Conservation (phyloP, 2,329 filamentous ascomycete species). For the Aspergillus niger region DNA sequence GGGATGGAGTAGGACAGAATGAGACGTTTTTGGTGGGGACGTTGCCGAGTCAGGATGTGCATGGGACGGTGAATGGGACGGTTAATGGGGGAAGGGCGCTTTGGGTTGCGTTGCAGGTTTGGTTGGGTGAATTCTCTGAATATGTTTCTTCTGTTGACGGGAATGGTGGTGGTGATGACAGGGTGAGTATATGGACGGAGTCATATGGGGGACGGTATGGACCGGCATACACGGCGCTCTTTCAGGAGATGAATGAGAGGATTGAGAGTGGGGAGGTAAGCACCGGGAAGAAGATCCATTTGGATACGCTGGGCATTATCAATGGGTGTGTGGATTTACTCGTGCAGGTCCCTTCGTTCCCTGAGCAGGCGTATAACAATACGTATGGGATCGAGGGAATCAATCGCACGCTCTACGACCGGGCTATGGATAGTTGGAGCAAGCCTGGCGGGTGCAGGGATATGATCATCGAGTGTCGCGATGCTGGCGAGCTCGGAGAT, state of each 20-base stretch:
- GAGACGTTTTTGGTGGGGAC: slow-evolving; percentile 57
- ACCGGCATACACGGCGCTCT: slow-evolving; percentile 43
- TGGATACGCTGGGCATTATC: slow-evolving; percentile 59
- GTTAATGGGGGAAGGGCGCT: slow-evolving; percentile 57
- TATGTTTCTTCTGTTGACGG: slow-evolving; percentile 48
- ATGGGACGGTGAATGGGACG: slow-evolving; percentile 53
- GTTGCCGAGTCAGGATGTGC: slow-evolving; percentile 49
- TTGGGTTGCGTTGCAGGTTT: slow-evolving; percentile 61
- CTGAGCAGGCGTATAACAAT: slow-evolving; percentile 59
- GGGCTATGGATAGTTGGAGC: slow-evolving; percentile 49
- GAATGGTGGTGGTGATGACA: slow-evolving; percentile 46
- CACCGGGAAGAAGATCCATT: slow-evolving; percentile 38
- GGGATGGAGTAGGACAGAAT: slow-evolving; percentile 50
- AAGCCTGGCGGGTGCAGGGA: slow-evolving; percentile 56
- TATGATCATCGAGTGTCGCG: slow-evolving; percentile 54
- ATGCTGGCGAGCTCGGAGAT: slow-evolving; percentile 50
- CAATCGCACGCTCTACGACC: slow-evolving; percentile 51
- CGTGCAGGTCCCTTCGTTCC: slow-evolving; percentile 52
- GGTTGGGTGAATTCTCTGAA: slow-evolving; percentile 64
- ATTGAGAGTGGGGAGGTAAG: slow-evolving; percentile 33
- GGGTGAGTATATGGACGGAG: slow-evolving; percentile 49
- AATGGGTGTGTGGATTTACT: slow-evolving; percentile 59
- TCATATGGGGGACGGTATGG: slow-evolving; percentile 51
- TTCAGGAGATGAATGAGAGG: slow-evolving; percentile 46
- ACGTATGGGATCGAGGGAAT: slow-evolving; percentile 59